Conservation (phyloP, 306 rosid genomes). For the Quercus dentata region DNA sequence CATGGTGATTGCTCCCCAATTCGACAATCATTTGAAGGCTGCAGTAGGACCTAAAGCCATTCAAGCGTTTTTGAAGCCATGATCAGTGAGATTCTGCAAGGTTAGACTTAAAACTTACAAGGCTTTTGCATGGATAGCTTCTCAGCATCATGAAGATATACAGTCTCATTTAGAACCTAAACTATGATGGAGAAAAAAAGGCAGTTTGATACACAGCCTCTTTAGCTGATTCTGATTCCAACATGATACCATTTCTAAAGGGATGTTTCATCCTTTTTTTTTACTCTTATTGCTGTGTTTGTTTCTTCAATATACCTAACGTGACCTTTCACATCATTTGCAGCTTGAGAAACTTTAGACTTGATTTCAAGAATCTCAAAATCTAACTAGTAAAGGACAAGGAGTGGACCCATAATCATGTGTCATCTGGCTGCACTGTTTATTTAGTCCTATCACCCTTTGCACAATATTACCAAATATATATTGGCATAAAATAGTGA, state of each 20-base stretch:
- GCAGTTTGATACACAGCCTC: background rate
- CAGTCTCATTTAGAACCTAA: background rate
- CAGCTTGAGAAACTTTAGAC: background rate
- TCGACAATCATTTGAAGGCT: too few species aligned
- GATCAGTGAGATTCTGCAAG: background rate
- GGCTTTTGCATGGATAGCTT: background rate
- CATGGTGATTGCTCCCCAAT: too few species aligned
- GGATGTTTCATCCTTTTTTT: background rate
- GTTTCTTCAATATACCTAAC: background rate
- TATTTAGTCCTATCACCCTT: too few species aligned
- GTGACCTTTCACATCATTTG: background rate
- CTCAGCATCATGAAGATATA: background rate
- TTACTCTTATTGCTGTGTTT: background rate
- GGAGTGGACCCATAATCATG: background rate
- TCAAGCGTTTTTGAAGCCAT: too few species aligned
- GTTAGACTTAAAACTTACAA: background rate
- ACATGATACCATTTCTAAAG: background rate
- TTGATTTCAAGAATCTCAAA: background rate
- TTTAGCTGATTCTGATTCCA: background rate
- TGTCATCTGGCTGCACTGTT: too few species aligned
- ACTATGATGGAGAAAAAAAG: conserved; percentile 19
- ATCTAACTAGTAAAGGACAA: background rate
- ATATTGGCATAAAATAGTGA: too few species aligned
- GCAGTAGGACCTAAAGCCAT: too few species aligned
- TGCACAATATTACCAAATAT: too few species aligned